Base-by-base conservation (phyloP, 2,329 filamentous ascomycete genomes). In the Cladosporium colombiae region DNA sequence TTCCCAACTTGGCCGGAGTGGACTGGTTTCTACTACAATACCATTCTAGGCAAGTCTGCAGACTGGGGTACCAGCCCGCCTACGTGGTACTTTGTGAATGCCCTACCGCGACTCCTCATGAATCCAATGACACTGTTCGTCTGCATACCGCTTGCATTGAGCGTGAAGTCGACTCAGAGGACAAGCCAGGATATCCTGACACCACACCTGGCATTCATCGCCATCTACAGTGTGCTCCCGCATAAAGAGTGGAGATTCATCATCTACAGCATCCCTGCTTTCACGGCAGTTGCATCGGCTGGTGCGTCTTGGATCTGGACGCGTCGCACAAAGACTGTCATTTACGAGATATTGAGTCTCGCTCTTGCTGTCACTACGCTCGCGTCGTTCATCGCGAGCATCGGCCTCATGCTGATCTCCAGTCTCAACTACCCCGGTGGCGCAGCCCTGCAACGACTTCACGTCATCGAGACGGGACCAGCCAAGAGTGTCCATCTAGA, bases 171-270 rank as follows among this genome's bases (percentile, higher is more conserved):
- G 16, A 79, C 78, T 5, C 76, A 77, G 18, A 68, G 69, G 44
- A 76, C 75, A 21, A 80, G 78, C 62, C 67, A 91, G 0, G 81
- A 83, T 49, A 78, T 88, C 10, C 72, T 91, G 4, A 71, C 89
- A 2, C 93, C 95, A 0, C 84, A 86, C 11, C 70, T 96, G 1
- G 77, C 85, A 33, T 99, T 93, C 77, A 83, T 96, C 23, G 84
- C 84, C 5, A 78, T 96, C 52, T 98, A 97, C 82, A 97, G 92
- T 69, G 72, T 92, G 60, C 90, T 97, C 68, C 93, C 94, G 0
- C 95, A 99, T 81, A 99, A 99, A 77, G 95, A 99, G 80, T 91
- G 93, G 76, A 91, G 95, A 21, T 99, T 99, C 82, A 89, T 99
- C 71, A 88, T 98, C 73, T 98, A 98, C 79, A 84, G 88, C 62